phyloP scores from a whole-genome alignment of 352 stramenopile species.

The Globisporangium okanoganense region DNA sequence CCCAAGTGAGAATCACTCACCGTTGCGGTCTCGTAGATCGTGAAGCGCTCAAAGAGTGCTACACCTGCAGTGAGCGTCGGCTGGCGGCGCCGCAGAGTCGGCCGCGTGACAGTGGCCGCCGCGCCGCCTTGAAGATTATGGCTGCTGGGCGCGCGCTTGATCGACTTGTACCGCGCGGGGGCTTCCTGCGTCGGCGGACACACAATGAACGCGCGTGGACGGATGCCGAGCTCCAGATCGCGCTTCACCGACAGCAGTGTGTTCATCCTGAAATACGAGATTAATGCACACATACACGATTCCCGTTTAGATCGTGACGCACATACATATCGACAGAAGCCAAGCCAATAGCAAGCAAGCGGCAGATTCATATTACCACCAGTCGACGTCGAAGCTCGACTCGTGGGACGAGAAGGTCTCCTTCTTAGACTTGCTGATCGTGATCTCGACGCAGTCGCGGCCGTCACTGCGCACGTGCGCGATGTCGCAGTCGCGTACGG shows the following conservation, averaged over 20 bases:
- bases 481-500: conserved; percentile 65
- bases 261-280: conserved; percentile 51
- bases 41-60: conserved; percentile 77
- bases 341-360: not conserved
- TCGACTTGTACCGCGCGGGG: conserved; percentile 17
- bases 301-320: not conserved
- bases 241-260: conserved; percentile 74
- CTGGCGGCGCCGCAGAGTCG: conserved; percentile 54
- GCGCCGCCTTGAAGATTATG: conserved; percentile 12
- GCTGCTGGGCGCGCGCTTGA: conserved; percentile 16
- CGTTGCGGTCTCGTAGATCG: conserved; percentile 74
- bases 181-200: conserved; percentile 44
- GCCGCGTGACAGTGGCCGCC: conserved; percentile 13
- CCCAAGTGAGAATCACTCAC: conserved; percentile 7
- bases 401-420: conserved; percentile 83
- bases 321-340: not conserved
- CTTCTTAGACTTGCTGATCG: conserved; percentile 60
- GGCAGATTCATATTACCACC: conserved; percentile 43
- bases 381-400: conserved; percentile 84
- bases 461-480: conserved; percentile 79
- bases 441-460: conserved; percentile 80
- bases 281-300: not conserved
- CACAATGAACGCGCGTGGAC: conserved; percentile 55
- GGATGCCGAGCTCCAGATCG: conserved; percentile 60
- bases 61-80: conserved; percentile 58